Base-by-base conservation (phyloP, 192 early-diverging fungal species). In the Podila verticillata region DNA sequence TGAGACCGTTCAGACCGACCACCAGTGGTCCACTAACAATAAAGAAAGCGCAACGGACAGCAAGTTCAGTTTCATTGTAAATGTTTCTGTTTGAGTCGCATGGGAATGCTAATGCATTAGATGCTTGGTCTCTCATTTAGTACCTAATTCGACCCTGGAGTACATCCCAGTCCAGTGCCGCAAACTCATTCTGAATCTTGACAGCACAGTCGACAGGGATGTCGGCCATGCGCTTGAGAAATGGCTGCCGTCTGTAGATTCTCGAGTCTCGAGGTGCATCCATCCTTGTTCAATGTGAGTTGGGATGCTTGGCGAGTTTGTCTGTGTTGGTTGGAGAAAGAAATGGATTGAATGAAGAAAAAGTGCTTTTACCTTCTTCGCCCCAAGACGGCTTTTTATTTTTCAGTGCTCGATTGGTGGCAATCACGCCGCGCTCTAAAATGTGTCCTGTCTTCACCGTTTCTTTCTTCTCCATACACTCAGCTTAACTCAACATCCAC, bases 111-210 rank as follows among this genome's bases (percentile, higher is more conserved):
- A 32, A 30, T 17, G 17, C 26, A 19, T 60, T n/a, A n/a, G n/a
- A 0, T 60, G 22, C 58, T 60, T 3, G 8, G 1, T 3, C 5
- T 6, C 49, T 22, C 49, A 2, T 24, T 0, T 26, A 47, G 39
- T 65, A 72, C 77, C 77, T 80, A 29, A 72, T 63, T 34, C 70
- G 65, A n/a, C 72, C 77, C 47, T 80, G 77, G 10, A 72, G 34
- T 56, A 35, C 63, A 61, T 80, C 77, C 77, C 77, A 80, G 56
- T 80, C 77, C 24, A 80, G 6, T 7, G 77, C 69, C 44, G 61
- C 59, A 68, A 80, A 63, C 62, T 68, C 65, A 62, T 68, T 80
- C 47, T 66, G 68, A 32, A 80, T 26, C 20, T 57, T 72, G 30
- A 59, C 67, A 22, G 65, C 7, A 51, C 64, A 72, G 64, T 80